Evolutionary conservation across 345 rosid species (phyloP), one percentile per base, ranked within the genome.

Genomic region (Cardamine resedifolia): DNA sequence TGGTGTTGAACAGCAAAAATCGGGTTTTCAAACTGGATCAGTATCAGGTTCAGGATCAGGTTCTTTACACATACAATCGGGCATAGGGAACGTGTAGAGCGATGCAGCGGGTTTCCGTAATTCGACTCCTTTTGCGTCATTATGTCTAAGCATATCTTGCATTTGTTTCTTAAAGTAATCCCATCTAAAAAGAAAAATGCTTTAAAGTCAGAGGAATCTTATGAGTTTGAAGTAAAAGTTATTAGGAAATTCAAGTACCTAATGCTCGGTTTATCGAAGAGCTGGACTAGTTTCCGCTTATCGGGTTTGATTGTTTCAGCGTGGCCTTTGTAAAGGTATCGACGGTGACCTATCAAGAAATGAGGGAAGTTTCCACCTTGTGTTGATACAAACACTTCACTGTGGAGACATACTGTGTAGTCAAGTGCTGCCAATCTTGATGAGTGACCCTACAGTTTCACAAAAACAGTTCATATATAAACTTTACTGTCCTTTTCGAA

Each of bases 351-450:
- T 79, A 85, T 89, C 78, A 94, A 85, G 85, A 94, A 94, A 81
- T 91, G 98, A 10, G 99, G 99, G 70, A 89, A 95, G 63, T 95
- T 95, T 68, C 99, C 99, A 63, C 99, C 99, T 87, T 91, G 99
- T 19, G 99, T 91, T 9, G 97, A 89, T 80, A 89, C 93, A 80
- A 94, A 91, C 59, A 87, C 99, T 82, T 89, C 96, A 50, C 97
- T 95, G 77, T 88, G 89, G 79, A 95, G 89, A 80, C 99, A 91
- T 77, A 95, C 88, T 7, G 93, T 88, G 70, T 91, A 91, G 61
- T 94, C 97, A 31, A 94, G 91, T 27, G 96, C 99, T 64, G 99
- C 99, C 79, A 95, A 83, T 84, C 97, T 86, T 63, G 97, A 95
- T 7, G 72, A 90, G 77, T 88, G 90, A 7, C 96, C 96, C 96